Evolutionary conservation across 257 asterid species (phyloP).

Genomic region (Solanum chiquidenum): DNA sequence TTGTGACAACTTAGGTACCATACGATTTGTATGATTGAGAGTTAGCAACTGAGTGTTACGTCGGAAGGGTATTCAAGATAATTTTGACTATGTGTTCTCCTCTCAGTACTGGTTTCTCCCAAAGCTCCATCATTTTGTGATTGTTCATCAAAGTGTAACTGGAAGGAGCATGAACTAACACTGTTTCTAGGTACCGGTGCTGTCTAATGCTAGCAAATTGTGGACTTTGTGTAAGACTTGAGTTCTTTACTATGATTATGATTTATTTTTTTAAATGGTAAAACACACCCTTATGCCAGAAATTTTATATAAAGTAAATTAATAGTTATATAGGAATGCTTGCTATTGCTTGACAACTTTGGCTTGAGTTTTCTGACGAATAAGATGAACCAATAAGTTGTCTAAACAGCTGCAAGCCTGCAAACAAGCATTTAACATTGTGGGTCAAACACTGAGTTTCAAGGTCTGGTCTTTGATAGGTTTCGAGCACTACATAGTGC

Average conservation of each 20-base stretch:
- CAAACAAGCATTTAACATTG: background rate
- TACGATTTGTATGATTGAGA: background rate
- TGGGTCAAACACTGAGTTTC: background rate
- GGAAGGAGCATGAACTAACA: background rate
- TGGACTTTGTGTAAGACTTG: background rate
- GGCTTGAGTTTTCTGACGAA: background rate
- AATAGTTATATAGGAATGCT: background rate
- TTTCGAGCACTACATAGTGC: background rate
- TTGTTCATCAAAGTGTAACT: background rate
- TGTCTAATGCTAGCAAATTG: background rate
- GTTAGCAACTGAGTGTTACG: background rate
- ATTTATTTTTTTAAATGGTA: background rate
- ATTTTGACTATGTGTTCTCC: background rate
- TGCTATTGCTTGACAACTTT: background rate
- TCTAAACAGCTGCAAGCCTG: background rate
- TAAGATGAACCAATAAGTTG: background rate
- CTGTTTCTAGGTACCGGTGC: background rate
- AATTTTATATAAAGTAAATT: background rate
- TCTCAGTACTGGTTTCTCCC: background rate
- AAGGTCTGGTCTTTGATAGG: background rate
- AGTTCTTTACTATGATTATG: background rate
- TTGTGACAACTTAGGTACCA: background rate
- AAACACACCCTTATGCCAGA: background rate
- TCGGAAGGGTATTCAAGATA: background rate
- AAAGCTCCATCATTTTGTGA: background rate